phyloP scores from a whole-genome alignment of 805 yeast species.

The Wickerhamomyces bisporus region DNA sequence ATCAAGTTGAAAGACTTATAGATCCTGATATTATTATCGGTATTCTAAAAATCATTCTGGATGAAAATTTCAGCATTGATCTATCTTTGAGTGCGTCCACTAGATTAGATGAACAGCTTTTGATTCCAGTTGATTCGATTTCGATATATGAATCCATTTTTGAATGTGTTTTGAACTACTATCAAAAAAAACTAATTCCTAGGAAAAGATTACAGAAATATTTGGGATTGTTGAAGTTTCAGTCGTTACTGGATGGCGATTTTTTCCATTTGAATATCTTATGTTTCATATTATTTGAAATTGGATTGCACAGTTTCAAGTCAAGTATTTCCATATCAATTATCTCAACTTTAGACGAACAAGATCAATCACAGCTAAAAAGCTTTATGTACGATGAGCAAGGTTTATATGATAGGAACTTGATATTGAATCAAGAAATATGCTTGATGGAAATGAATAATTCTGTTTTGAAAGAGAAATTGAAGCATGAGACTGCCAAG shows the following conservation, averaged over 20 bases:
- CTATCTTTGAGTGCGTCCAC: not conserved
- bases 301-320: constrained; percentile 15
- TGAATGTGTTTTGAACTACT: constrained; percentile 1
- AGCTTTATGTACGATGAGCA: constrained; percentile 17
- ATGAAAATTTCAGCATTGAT: constrained; percentile 4
- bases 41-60: constrained; percentile 1
- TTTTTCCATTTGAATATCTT: constrained; percentile 8
- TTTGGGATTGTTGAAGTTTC: constrained; percentile 6
- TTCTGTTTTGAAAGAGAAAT: constrained; percentile 6
- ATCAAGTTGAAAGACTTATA: constrained; percentile 13
- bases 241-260: constrained; percentile 7
- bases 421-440: constrained; percentile 14
- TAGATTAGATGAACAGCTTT: not conserved
- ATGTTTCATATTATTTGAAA: constrained; percentile 15
- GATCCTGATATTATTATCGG: constrained; percentile 22
- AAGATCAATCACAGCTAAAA: constrained; percentile 11
- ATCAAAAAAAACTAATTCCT: constrained; percentile 2
- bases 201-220: constrained; percentile 8
- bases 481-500: constrained; percentile 1
- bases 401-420: constrained; percentile 15
- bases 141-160: constrained; percentile 7
- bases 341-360: constrained; percentile 10
- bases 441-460: constrained; percentile 13
- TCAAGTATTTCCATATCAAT: constrained; percentile 9
- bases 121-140: not conserved